Evolutionary conservation across 2,329 filamentous ascomycete genomes (phyloP).

Genomic region (Cordyceps sp.): DNA sequence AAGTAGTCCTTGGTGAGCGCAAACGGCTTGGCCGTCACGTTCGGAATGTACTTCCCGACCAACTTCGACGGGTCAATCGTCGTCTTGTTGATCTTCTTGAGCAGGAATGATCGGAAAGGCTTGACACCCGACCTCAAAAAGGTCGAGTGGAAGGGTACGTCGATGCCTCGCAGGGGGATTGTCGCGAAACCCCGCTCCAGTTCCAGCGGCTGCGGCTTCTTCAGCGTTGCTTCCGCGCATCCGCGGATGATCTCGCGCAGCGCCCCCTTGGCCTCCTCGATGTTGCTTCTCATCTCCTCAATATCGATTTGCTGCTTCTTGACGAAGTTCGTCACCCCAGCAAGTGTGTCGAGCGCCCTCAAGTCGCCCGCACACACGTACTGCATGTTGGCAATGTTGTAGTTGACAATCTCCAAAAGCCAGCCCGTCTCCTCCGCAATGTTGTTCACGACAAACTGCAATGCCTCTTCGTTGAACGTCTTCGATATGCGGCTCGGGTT

Average conservation of each 20-base stretch:
- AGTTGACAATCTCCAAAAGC: slow-evolving; percentile 98
- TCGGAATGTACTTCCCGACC: slow-evolving; percentile 97
- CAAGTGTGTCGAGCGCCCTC: slow-evolving; percentile 53
- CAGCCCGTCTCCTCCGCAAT: slow-evolving; percentile 87
- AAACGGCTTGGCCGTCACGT: slow-evolving; percentile 92
- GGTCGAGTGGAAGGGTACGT: slow-evolving; percentile 97
- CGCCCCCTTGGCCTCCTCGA: slow-evolving; percentile 83
- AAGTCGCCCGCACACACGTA: slow-evolving; percentile 59
- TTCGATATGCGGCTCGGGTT: slow-evolving; percentile 97
- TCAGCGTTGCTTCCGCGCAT: slow-evolving; percentile 71
- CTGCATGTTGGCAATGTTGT: slow-evolving; percentile 65
- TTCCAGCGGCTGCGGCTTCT: slow-evolving; percentile 76
- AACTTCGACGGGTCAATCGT: slow-evolving; percentile 95
- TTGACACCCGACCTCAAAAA: slow-evolving; percentile 97
- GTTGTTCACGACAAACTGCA: slow-evolving; percentile 93
- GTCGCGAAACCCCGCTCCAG: slow-evolving; percentile 93
- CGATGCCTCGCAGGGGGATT: slow-evolving; percentile 91
- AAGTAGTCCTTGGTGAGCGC: slow-evolving; percentile 97
- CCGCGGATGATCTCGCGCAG: slow-evolving; percentile 82
- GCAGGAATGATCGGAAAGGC: slow-evolving; percentile 92
- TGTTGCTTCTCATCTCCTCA: slow-evolving; percentile 72
- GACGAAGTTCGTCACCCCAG: slow-evolving; percentile 81
- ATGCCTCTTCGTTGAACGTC: slow-evolving; percentile 94
- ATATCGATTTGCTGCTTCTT: slow-evolving; percentile 97
- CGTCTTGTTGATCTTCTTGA: slow-evolving; percentile 99